Base-by-base conservation (phyloP, 2,329 filamentous ascomycete genomes). In the Paraphoma sp. region DNA sequence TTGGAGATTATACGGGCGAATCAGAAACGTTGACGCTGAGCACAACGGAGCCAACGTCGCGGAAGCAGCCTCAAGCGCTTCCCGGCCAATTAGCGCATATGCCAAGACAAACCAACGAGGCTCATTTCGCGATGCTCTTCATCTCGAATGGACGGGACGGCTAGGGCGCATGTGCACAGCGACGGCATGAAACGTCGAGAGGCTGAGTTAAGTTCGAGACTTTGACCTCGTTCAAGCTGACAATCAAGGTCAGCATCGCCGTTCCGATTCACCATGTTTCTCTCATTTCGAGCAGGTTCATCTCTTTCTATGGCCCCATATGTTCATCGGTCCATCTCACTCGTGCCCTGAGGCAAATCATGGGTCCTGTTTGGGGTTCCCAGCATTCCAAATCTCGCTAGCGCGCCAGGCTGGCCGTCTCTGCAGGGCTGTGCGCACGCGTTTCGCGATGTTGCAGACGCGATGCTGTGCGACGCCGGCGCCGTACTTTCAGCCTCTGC, bases 31-130 rank as follows among this genome's bases (percentile, higher is more conserved):
- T 51, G 42, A 45, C 49, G 49, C 49, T 29, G 41, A 31, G 49
- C 41, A 51, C 28, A 3, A 45, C n/a, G 42, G 49, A 42, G 41
- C 30, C 16, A 17, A 4, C 45, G 49, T 50, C 48, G 48, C 48
- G 14, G 36, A 33, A 17, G 28, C 12, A 29, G 10, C 40, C 33
- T 29, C 14, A 31, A 36, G 18, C 49, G 43, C 49, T 8, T 38
- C 8, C 41, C 16, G 31, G 14, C 49, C 41, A 45, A 51, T 51
- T 14, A 11, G 6, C 28, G 11, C 16, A n/a, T 14, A n/a, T 10
- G 49, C 49, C 42, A 51, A 45, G 41, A 45, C 17, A 8, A 28
- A 3, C 16, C 14, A 33, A 38, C 41, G 11, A 29, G 29, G 41
- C 49, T 43, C 48, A 44, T 33, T 33, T 51, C 42, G 28, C n/a